A percentile compares a stretch with the other conserved stretches of the same genome.
Evolutionary conservation across 192 early-diverging fungal genomes (phyloP).

Genomic region (Glomus cerebriforme): DNA sequence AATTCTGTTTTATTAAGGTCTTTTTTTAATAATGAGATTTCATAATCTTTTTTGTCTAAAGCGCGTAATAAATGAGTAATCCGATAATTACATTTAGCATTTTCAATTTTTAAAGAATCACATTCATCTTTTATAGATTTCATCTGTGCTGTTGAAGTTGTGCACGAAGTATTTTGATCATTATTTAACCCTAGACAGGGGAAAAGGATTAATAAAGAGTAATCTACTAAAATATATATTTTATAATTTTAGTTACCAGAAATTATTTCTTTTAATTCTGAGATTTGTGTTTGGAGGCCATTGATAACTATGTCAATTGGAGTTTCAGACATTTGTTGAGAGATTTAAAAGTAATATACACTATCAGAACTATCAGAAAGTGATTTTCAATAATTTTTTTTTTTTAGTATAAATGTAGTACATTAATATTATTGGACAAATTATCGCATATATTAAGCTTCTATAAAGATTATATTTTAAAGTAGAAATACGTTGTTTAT

Average conservation of each 20-base stretch:
- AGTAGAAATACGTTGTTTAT: too few relatives aligned
- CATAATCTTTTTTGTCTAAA: slow-evolving; percentile 13
- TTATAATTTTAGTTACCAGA: background rate
- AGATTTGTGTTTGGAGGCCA: slow-evolving; percentile 1
- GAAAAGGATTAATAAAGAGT: background rate
- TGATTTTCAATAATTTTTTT: too few relatives aligned
- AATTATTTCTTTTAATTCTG: slow-evolving; percentile 15
- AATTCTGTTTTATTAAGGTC: background rate
- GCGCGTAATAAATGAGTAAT: background rate
- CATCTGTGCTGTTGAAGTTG: background rate
- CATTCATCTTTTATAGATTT: background rate
- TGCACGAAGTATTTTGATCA: background rate
- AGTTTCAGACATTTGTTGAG: background rate
- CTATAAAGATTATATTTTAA: too few relatives aligned
- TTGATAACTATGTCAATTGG: background rate
- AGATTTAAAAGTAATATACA: too few relatives aligned
- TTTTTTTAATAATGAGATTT: background rate
- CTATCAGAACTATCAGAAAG: too few relatives aligned
- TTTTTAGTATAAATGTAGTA: too few relatives aligned
- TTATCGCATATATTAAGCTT: too few relatives aligned
- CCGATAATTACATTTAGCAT: background rate
- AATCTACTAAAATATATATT: background rate
- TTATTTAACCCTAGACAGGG: background rate
- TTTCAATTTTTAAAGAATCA: background rate
- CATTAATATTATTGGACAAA: too few relatives aligned